These are phyloP conservation scores for Poa annua DNA, from an alignment of 176 grass and related monocot species.

Conservation along the genomic window DNA sequence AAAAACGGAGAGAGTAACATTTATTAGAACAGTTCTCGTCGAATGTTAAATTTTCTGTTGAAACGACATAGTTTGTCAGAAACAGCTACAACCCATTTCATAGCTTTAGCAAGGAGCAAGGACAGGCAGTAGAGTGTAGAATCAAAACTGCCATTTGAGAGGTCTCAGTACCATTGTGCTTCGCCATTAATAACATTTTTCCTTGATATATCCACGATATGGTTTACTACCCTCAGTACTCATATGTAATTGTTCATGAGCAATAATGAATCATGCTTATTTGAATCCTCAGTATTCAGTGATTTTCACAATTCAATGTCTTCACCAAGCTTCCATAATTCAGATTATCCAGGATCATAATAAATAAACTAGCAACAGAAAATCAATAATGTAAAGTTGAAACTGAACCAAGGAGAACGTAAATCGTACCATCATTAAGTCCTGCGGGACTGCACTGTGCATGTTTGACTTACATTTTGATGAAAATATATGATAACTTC, in stretches of 20 bases:
- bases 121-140: constrained; percentile 31
- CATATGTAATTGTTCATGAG: constrained; percentile 3
- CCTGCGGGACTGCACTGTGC: constrained; percentile 23
- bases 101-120: constrained; percentile 30
- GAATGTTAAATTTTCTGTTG: constrained; percentile 20
- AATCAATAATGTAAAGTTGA: constrained; percentile 1
- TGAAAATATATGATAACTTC: constrained; percentile 27
- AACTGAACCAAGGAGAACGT: background rate
- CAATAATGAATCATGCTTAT: constrained; percentile 18
- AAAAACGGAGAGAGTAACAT: no score
- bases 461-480: constrained; percentile 35
- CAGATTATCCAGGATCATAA: background rate
- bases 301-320: constrained; percentile 23
- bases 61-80: constrained; percentile 19
- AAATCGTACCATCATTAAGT: constrained; percentile 7
- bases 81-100: constrained; percentile 40
- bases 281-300: background rate
- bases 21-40: constrained; percentile 31
- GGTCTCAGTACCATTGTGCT: constrained; percentile 29
- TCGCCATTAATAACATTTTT: constrained; percentile 9
- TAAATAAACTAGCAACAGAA: constrained; percentile 16
- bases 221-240: constrained; percentile 13
- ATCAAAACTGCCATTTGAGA: constrained; percentile 43
- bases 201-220: constrained; percentile 20
- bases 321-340: background rate